phyloP scores from a whole-genome alignment of 768 basidiomycete species.

The Russula sp. region DNA sequence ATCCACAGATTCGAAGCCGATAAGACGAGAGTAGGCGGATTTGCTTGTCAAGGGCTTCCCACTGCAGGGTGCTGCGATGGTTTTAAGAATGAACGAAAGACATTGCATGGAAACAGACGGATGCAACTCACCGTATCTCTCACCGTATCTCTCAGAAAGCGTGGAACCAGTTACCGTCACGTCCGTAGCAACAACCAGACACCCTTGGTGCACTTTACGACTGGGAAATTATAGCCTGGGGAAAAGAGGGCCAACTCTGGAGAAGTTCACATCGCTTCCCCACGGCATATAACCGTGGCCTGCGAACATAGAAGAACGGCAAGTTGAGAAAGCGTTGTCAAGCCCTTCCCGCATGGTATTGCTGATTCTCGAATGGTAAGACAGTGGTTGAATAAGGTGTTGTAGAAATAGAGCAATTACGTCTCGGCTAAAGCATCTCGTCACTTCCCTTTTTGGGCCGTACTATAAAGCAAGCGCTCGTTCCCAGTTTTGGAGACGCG shows the following conservation, averaged over 20 bases:
- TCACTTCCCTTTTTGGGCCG: constrained; percentile 3
- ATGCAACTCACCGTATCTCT: constrained; percentile 10
- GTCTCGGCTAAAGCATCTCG: constrained; percentile 1
- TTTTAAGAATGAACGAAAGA: neutral
- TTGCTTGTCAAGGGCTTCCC: neutral
- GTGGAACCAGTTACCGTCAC: neutral
- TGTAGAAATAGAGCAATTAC: neutral
- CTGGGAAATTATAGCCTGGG: constrained; percentile 9
- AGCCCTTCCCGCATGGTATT: constrained; percentile 24
- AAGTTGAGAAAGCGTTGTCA: constrained; percentile 5
- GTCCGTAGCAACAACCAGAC: constrained; percentile 2
- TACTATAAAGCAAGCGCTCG: too few relatives aligned
- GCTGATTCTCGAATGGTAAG: constrained; percentile 3
- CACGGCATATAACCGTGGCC: constrained; percentile 23
- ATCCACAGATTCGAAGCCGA: neutral
- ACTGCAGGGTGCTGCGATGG: neutral
- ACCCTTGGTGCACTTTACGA: constrained; percentile 1
- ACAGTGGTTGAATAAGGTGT: neutral
- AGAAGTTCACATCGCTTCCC: constrained; percentile 12
- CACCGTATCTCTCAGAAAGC: neutral
- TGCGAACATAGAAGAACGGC: constrained; percentile 7
- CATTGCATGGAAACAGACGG: neutral
- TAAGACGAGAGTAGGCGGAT: neutral
- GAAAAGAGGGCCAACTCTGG: constrained; percentile 12
- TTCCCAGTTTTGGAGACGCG: too few relatives aligned